Base-by-base conservation (phyloP, 805 yeast genomes). In the Lipomyces kockii region DNA sequence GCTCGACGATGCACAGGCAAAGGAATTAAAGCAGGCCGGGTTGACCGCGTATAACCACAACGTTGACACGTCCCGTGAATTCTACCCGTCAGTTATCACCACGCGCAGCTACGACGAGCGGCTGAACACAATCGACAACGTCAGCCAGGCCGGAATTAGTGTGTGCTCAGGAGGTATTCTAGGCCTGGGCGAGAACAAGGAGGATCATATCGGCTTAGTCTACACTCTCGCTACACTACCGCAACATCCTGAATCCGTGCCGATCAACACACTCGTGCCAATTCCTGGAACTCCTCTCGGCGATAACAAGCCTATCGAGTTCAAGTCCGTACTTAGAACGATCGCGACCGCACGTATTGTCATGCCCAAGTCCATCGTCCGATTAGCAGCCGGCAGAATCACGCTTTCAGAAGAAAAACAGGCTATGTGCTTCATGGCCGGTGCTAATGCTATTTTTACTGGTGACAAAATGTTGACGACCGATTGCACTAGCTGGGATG, bases 401-500 rank as follows among this genome's bases (percentile, higher is more conserved):
- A 87, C 92, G 25, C 89, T 90, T 93, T 87, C 86, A 71, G 93
- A 90, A 73, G 79, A 84, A 65, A 92, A 90, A 72, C 95, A 90
- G 76, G 84, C 87, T 65, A 76, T 90, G 73, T 88, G 93, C 71
- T 90, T 90, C 76, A 83, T 88, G 86, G 86, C 89, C 43, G 95
- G 95, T 22, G 87, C 88, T 71, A 90, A 90, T 77, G 92, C 94
- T 22, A 87, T 90, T 53, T 90, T 90, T 77, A 90, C 93, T 0
- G 95, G 95, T 49, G 88, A 89, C 76, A 85, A 84, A 71, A 90
- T 90, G 94, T 79, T 90, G 65, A 90, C 95, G 1, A 90, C 95
- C 3, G 86, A 87, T 86, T 89, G 94, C 76, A 88, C 86, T 72
- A 92, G 92, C 6, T 90, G 94, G 93, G 91, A 89, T 58, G 93